Base-by-base conservation (phyloP, 495 filamentous ascomycete genomes). In the Filosporella fistucella region DNA sequence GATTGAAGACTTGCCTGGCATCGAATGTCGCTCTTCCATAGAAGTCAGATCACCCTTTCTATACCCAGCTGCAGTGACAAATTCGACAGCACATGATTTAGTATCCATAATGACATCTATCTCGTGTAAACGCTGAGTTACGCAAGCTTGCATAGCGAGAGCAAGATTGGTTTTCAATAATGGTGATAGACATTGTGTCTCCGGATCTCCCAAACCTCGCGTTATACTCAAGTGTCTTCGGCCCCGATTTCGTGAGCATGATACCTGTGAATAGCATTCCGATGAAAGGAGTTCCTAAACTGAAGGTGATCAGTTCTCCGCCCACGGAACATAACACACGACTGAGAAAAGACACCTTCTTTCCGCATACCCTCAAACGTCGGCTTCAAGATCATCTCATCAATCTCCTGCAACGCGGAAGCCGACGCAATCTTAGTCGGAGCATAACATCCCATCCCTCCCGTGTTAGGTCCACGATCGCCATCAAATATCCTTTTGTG, bases 381-480 rank as follows among this genome's bases (percentile, higher is more conserved):
- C 1, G 91, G 93, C 68, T 89, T 77, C 21, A 96, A 74, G 39
- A 96, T 85, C 25, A 80, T 85, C 42, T 77, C 73, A 54, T 95
- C 81, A 45, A 97, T 81, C 57, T 86, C 76, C 21, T 82, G 81
- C 16, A 95, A 65, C 11, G 89, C 69, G 24, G 78, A 75, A 42
- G 81, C 74, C 0, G 86, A 81, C 6, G 85, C 87, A 54, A 95
- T 84, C 18, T 71, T 47, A 55, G 89, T 93, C 13, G 89, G 89
- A 26, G 89, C 88, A 65, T 97, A 97, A 67, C 88, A 91, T 42
- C 91, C 91, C 91, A 97, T 96, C 10, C 91, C 91, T 34, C 91
- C 91, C 4, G 91, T 97, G 68, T 96, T 97, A 14, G 88, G 85
- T 7, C 91, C 91, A 25, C 78, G 75, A 56, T 96, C 91, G 36